These are phyloP conservation scores for Hemileccinum rubropunctum DNA, from an alignment of 768 basidiomycete species.

Conservation along the genomic window DNA sequence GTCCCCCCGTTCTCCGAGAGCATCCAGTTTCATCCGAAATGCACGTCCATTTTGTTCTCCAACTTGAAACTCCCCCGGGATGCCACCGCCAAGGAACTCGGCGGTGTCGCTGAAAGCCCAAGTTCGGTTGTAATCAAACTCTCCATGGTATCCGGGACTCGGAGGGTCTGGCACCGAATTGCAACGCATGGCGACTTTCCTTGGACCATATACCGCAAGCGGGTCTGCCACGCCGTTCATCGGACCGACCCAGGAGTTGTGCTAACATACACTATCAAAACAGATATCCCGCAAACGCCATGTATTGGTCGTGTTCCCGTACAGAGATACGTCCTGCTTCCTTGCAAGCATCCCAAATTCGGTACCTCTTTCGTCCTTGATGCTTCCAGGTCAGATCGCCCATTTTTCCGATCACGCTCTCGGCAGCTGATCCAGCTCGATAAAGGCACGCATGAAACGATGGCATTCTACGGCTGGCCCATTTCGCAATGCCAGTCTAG, in stretches of 20 bases:
- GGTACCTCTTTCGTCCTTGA: slow-evolving; percentile 66
- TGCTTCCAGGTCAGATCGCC: slow-evolving; percentile 64
- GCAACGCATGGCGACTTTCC: slow-evolving; percentile 42
- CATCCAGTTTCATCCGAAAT: slow-evolving; percentile 17
- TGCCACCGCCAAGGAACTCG: slow-evolving; percentile 13
- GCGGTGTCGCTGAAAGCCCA: slow-evolving; percentile 2
- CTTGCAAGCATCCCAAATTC: slow-evolving; percentile 62
- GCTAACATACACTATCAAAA: slow-evolving; percentile 4
- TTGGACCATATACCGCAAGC: slow-evolving; percentile 56
- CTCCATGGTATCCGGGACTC: slow-evolving; percentile 24
- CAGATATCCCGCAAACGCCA: slow-evolving; percentile 47
- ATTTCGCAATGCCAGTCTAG: slow-evolving; percentile 82
- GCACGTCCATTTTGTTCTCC: slow-evolving; percentile 15
- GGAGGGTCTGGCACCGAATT: slow-evolving; percentile 50
- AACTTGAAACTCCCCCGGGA: slow-evolving; percentile 13
- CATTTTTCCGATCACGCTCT: slow-evolving; percentile 29
- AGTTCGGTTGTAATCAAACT: slow-evolving; percentile 20
- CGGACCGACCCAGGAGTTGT: not conserved
- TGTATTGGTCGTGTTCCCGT: slow-evolving; percentile 56
- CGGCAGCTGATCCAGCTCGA: not conserved
- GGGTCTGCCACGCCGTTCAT: slow-evolving; percentile 38
- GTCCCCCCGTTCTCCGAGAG: slow-evolving; percentile 25
- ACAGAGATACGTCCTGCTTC: slow-evolving; percentile 56
- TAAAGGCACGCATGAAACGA: slow-evolving; percentile 26
- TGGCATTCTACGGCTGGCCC: slow-evolving; percentile 85